Evolutionary conservation across 371 early-diverging fungal species (phyloP), one percentile per base, ranked within the genome.

Genomic region (Rhizopus delemar): DNA sequence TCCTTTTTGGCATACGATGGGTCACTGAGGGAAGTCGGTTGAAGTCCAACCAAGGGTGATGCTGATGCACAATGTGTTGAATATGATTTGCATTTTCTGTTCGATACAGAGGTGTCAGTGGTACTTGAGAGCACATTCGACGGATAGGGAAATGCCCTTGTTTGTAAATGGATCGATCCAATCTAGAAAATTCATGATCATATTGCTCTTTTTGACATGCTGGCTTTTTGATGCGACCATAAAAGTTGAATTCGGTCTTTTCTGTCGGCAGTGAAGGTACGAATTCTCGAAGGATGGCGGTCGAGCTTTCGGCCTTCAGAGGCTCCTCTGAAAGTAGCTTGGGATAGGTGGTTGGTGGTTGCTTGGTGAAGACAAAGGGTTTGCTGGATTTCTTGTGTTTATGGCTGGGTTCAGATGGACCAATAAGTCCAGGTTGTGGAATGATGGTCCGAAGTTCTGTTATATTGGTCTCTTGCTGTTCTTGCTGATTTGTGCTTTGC

Each of bases 131-230:
- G 8, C 15, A 41, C 34, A 2, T 16, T n/a, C 1, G 29, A n/a
- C 5, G 4, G 22, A 8, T 36, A 15, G 28, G 41, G 9, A 8
- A 43, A 46, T 60, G 60, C 2, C 35, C 56, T 36, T 51, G 31
- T 0, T 51, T 49, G 46, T 52, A 57, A 7, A 62, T 43, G 11
- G 13, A 1, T 3, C 62, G 62, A 46, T 53, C 45, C 8, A 62
- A 32, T 8, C 56, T 43, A 8, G 62, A 51, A 28, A 57, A 62
- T 13, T 62, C 62, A 34, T 55, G 50, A 36, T 62, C 62, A 8
- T 41, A 31, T 0, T 11, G 8, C 12, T 13, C 2, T 49, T 48
- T 46, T 34, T 53, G 46, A 36, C 39, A 2, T 28, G 6, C 15
- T 5, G 9, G 59, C 22, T 22, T n/a, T 46, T 28, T 0, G 6